Percentiles rank a stretch among this genome's conserved stretches.
Evolutionary conservation across 2,329 filamentous ascomycete species (phyloP).

Genomic region (Thielaviopsis punctulata): DNA sequence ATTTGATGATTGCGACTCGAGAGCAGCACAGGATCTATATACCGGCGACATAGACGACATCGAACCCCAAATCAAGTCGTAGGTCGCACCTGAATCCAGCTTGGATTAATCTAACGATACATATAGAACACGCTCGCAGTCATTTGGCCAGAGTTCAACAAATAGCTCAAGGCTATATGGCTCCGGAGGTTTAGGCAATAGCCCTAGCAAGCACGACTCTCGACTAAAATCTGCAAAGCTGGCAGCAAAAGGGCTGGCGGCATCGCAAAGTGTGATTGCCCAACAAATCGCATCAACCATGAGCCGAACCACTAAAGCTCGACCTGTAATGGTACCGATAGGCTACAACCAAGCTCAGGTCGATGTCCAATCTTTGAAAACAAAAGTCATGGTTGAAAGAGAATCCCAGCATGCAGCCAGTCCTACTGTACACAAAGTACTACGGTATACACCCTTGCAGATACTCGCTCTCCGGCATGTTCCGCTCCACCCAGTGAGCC

Average conservation of each 20-base stretch:
- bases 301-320: background rate
- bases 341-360: background rate
- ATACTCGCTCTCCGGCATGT: background rate
- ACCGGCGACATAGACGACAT: background rate
- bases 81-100: no score
- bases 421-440: background rate
- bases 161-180: no score
- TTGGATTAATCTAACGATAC: no score
- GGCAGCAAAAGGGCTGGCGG: no score
- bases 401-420: no score
- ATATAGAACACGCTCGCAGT: no score
- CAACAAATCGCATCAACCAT: background rate
- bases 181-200: no score
- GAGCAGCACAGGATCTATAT: conserved; percentile 14
- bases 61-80: background rate
- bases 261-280: background rate
- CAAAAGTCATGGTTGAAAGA: no score
- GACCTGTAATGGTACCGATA: background rate
- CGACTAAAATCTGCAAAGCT: background rate
- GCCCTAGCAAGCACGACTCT: no score
- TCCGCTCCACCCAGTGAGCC: background rate
- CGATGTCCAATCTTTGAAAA: background rate
- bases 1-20: conserved; percentile 19
- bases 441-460: background rate
- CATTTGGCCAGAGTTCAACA: no score